Evolutionary conservation across 495 filamentous ascomycete species (phyloP).

Genomic region (Chaetomium cochliodes): DNA sequence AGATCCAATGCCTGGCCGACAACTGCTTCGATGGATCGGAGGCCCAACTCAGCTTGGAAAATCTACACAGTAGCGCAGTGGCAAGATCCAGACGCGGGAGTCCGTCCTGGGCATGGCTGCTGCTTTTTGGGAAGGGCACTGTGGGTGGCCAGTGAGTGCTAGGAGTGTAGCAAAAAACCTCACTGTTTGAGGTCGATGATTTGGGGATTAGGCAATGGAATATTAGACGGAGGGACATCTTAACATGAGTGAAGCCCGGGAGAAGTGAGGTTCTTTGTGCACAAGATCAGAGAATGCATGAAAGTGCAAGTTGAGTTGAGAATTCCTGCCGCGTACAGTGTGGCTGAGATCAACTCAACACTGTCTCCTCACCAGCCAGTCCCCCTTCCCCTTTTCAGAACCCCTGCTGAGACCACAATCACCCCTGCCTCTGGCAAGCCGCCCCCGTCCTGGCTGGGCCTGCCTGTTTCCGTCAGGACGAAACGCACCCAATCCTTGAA

Average conservation of each 20-base stretch:
- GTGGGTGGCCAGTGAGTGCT: neutral
- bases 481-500: slow-evolving; percentile 35
- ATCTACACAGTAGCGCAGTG: neutral
- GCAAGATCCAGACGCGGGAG: neutral
- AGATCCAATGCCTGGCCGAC: slow-evolving; percentile 5
- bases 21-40: neutral
- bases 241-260: neutral
- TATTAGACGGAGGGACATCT: neutral
- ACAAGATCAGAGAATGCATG: neutral
- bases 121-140: neutral
- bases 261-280: neutral
- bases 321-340: slow-evolving; percentile 12
- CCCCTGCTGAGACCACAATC: slow-evolving; percentile 18
- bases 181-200: neutral
- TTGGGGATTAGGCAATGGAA: neutral
- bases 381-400: slow-evolving; percentile 12
- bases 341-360: neutral
- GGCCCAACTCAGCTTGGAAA: neutral
- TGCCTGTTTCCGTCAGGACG: slow-evolving; percentile 31
- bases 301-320: neutral
- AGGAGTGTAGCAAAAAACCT: neutral
- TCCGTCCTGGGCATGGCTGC: neutral
- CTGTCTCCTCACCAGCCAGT: neutral
- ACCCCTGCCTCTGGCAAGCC: slow-evolving; percentile 24
- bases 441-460: slow-evolving; percentile 16